Conservation (phyloP, 1,139 yeast genomes). For the Debaryomyces sp. region DNA sequence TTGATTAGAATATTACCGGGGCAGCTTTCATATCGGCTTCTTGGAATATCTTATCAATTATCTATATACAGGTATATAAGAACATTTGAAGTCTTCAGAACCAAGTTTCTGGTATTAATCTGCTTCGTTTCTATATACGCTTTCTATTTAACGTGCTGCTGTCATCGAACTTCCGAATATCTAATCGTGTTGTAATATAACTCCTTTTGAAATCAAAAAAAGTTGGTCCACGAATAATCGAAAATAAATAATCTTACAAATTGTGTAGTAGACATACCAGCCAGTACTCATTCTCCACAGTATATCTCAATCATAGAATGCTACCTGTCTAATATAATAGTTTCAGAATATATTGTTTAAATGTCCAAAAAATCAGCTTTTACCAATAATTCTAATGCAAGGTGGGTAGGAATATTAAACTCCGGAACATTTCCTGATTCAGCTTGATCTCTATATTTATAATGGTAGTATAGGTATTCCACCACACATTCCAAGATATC, state of each 20-base stretch:
- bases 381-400: conserved; percentile 86
- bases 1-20: neutral
- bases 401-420: conserved; percentile 88
- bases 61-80: neutral
- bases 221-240: neutral
- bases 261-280: neutral
- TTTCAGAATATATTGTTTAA: conserved; percentile 12
- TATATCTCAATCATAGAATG: neutral
- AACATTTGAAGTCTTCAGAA: neutral
- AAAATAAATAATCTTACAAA: neutral
- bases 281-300: neutral
- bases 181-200: neutral
- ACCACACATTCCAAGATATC: conserved; percentile 77
- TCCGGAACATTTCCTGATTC: conserved; percentile 70
- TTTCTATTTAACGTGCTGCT: neutral
- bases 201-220: neutral
- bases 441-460: conserved; percentile 64
- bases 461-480: conserved; percentile 80
- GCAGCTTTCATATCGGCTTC: neutral
- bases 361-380: conserved; percentile 90
- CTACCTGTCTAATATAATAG: neutral
- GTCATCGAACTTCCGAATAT: neutral
- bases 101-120: neutral
- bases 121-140: neutral
- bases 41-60: neutral